phyloP scores from a whole-genome alignment of 1,139 yeast species.

The Kodamaea arcana region DNA sequence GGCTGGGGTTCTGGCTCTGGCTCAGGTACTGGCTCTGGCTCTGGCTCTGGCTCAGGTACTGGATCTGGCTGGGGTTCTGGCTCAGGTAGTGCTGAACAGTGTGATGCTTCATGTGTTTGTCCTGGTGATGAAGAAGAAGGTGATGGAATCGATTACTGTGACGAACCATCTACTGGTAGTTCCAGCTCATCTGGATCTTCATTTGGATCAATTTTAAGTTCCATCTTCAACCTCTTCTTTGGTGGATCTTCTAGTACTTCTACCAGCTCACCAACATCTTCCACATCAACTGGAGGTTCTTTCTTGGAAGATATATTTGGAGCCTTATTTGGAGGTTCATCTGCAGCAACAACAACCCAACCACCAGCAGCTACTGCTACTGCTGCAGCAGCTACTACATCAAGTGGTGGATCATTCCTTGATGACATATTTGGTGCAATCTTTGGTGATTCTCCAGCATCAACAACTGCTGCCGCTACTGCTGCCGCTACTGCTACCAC shows the following conservation, averaged over 20 bases:
- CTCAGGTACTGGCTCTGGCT: slow-evolving; percentile 3
- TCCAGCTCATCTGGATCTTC: neutral
- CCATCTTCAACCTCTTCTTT: neutral
- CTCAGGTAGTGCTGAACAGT: slow-evolving; percentile 4
- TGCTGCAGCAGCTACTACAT: slow-evolving; percentile 5
- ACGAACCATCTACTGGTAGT: slow-evolving; percentile 3
- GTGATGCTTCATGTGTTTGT: slow-evolving; percentile 7
- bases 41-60: slow-evolving; percentile 9
- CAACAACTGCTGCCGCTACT: slow-evolving; percentile 7
- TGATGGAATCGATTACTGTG: slow-evolving; percentile 7
- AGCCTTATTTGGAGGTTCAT: slow-evolving; percentile 11
- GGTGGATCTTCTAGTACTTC: neutral
- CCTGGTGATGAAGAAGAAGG: slow-evolving; percentile 5
- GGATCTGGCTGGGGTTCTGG: slow-evolving; percentile 5
- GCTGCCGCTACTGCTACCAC: slow-evolving; percentile 5
- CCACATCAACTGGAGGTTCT: neutral
- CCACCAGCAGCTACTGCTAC: slow-evolving; percentile 2
- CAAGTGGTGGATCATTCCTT: slow-evolving; percentile 7
- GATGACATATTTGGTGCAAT: slow-evolving; percentile 11
- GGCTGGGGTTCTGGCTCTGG: slow-evolving; percentile 2
- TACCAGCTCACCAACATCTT: neutral
- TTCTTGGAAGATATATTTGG: slow-evolving; percentile 9
- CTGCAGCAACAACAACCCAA: slow-evolving; percentile 2
- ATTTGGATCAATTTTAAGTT: neutral
- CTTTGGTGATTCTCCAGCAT: slow-evolving; percentile 7